A percentile compares a stretch with the other conserved stretches of the same genome.
These are phyloP conservation scores for Oryza meridionalis DNA, from an alignment of 176 grass and related monocot species.

Conservation along the genomic window DNA sequence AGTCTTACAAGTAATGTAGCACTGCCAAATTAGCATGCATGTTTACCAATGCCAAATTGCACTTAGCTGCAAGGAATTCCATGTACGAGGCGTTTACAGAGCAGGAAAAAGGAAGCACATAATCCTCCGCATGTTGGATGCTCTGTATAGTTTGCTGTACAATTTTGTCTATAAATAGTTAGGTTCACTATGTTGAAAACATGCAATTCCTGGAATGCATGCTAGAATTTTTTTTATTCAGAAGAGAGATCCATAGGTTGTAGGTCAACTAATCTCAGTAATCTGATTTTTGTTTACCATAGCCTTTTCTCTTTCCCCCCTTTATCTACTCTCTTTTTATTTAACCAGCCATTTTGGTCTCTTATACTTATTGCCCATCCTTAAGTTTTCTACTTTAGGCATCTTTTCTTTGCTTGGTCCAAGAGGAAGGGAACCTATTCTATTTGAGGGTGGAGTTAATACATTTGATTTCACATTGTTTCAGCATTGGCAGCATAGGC, in stretches of 20 bases:
- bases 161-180: neutral
- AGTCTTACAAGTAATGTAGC: neutral
- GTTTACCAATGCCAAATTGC: neutral
- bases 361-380: conserved; percentile 35
- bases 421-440: conserved; percentile 51
- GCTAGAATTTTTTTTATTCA: neutral
- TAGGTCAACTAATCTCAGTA: neutral
- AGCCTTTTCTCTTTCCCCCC: conserved; percentile 23
- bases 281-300: conserved; percentile 29
- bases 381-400: conserved; percentile 50
- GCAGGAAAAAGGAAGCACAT: neutral
- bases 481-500: conserved; percentile 26
- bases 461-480: conserved; percentile 22
- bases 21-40: neutral
- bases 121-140: neutral
- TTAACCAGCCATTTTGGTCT: conserved; percentile 30
- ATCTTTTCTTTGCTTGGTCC: conserved; percentile 86
- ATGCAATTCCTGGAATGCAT: neutral
- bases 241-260: conserved; percentile 5
- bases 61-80: conserved; percentile 3
- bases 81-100: neutral
- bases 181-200: neutral
- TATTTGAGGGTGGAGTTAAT: conserved; percentile 35
- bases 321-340: conserved; percentile 15
- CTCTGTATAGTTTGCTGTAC: neutral